Base-by-base conservation (phyloP, 2,329 filamentous ascomycete species). In the Neospermospora avenae region DNA sequence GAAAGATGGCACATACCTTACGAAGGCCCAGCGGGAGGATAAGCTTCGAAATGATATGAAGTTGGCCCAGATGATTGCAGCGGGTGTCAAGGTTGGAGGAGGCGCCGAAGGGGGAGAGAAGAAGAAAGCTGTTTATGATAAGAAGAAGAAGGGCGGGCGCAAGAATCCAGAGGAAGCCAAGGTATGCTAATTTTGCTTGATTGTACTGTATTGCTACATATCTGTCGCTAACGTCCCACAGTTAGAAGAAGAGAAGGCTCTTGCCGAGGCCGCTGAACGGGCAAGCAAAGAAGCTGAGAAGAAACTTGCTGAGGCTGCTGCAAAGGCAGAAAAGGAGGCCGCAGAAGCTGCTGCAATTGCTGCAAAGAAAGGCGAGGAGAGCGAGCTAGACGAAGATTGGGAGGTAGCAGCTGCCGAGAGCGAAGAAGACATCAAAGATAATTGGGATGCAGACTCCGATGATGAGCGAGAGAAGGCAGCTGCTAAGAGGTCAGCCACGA, bases 371-470 rank as follows among this genome's bases (percentile, higher is more conserved):
- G 81, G 80, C 16, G 78, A 81, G 14, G 78, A 80, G 54, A 87
- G 84, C 52, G 86, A 85, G 18, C 74, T 89, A 25, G 87, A 90
- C 16, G 87, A 89, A n/a, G 92, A 96, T 74, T 96, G 93, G 93
- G 91, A 97, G 75, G 85, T 87, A 31, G 87, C 90, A 53, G 91
- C 89, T 31, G 89, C 87, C 25, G 89, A 90, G 51, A 84, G 84
- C 11, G 84, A 90, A 25, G 87, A 88, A 16, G 87, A 89, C 62
- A 82, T 96, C 70, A 97, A 97, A 77, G 93, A 97, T 67, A 93
- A 88, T 78, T 98, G 93, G 93, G 93, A 98, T 73, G 92, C 90
- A 35, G 89, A 91, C 57, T 87, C 69, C 3, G 89, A 90, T 52
- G 88, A 90, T 6, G 89, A 92, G 69, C 61, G 70, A 72, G 71